Conservation (phyloP, 2,329 filamentous ascomycete genomes). For the Polytolypa hystricis region DNA sequence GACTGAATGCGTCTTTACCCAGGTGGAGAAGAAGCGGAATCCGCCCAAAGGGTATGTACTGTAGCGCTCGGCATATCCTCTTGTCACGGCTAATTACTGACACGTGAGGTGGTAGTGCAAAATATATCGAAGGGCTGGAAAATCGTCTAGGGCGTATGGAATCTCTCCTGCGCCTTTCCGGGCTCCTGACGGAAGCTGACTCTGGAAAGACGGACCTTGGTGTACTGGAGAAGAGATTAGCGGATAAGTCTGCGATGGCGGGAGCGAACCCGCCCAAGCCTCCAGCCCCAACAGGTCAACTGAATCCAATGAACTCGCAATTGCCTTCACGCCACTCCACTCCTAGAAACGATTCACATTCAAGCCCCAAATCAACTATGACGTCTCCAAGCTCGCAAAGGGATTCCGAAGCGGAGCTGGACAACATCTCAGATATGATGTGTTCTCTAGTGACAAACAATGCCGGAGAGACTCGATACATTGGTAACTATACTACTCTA, state of each 20-base stretch:
- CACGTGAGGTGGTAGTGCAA: slow-evolving; percentile 67
- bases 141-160: slow-evolving; percentile 95
- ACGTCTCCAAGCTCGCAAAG: slow-evolving; percentile 44
- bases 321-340: slow-evolving; percentile 32
- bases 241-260: slow-evolving; percentile 35
- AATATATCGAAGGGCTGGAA: slow-evolving; percentile 95
- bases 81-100: slow-evolving; percentile 1
- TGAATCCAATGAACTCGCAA: no score
- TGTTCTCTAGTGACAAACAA: slow-evolving; percentile 94
- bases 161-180: slow-evolving; percentile 73
- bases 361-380: slow-evolving; percentile 40
- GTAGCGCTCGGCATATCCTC: background rate
- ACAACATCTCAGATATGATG: slow-evolving; percentile 94
- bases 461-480: slow-evolving; percentile 87
- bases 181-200: slow-evolving; percentile 75
- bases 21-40: slow-evolving; percentile 96
- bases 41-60: slow-evolving; percentile 79
- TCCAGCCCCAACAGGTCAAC: slow-evolving; percentile 7
- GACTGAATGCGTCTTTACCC: slow-evolving; percentile 92
- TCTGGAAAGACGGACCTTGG: slow-evolving; percentile 77
- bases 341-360: slow-evolving; percentile 35
- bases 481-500: slow-evolving; percentile 56
- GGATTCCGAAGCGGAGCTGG: slow-evolving; percentile 59
- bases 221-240: slow-evolving; percentile 67
- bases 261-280: slow-evolving; percentile 9